Percentiles rank a stretch among this genome's conserved stretches.
These are phyloP conservation scores for Paramecium sonneborni DNA, from an alignment of 73 alveolate species.

Conservation along the genomic window DNA sequence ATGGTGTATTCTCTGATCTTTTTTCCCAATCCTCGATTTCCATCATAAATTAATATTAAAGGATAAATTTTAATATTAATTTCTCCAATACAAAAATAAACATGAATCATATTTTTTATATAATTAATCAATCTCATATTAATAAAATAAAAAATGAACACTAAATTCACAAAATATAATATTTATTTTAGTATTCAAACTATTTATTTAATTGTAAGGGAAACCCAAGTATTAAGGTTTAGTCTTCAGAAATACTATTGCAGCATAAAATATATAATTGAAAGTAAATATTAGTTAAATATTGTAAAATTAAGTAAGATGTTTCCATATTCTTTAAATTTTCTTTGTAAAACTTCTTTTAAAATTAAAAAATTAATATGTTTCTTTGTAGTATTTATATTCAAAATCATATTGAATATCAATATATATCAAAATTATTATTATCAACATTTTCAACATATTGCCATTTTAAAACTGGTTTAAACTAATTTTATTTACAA, in stretches of 20 bases:
- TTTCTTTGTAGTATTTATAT: neutral
- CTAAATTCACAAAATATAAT: neutral
- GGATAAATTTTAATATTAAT: neutral
- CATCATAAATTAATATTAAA: constrained; percentile 18
- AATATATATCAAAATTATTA: neutral
- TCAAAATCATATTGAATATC: too few relatives aligned
- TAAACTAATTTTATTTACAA: neutral
- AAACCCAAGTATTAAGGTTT: too few relatives aligned
- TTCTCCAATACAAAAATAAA: neutral
- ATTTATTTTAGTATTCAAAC: too few relatives aligned
- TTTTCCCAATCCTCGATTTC: constrained; percentile 64
- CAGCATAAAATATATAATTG: too few relatives aligned
- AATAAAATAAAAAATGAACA: neutral
- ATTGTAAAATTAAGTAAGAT: too few relatives aligned
- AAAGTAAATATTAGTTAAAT: too few relatives aligned
- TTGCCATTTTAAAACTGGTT: neutral
- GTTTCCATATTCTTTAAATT: too few relatives aligned
- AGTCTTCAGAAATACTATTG: too few relatives aligned
- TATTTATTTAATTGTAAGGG: too few relatives aligned
- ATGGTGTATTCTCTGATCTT: constrained; percentile 59
- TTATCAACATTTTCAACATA: neutral
- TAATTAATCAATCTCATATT: neutral
- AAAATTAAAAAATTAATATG: neutral
- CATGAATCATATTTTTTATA: neutral
- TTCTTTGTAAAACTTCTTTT: too few relatives aligned